Base-by-base conservation (phyloP, 805 yeast genomes). In the Maudiozyma serrabonitensis region DNA sequence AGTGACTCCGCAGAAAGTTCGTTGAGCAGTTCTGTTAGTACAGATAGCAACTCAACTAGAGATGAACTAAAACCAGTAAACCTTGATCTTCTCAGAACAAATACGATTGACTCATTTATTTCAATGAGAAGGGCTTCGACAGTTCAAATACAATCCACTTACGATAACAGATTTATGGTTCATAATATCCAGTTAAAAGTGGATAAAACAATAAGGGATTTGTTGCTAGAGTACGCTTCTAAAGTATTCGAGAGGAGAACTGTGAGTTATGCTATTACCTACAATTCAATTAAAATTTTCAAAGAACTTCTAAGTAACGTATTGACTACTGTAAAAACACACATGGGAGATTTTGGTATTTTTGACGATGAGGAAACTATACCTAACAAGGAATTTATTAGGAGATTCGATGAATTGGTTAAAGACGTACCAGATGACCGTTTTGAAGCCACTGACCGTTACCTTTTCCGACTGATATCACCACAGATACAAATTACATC, bases 401-500 rank as follows among this genome's bases (percentile, higher is more conserved):
- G 71, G 15, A 63, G 68, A 0, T 80, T 80, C 55, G 76, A 77
- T 28, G 72, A 70, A 1, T 70, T 76, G 25, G 62, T 81, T 37
- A 66, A 76, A 49, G 62, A 66, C 11, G 69, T 76, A 2, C 57
- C 66, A 8, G 63, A 66, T 39, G 66, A 67, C 0, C 67, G 66
- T 3, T 68, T 68, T 19, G 71, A 74, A 38, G 76, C 77, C 46
- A 63, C 68, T 7, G 76, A 78, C 54, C 75, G 78, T 47, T 79
- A 73, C 57, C 67, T 80, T 50, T 62, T 82, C 43, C 75, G 76
- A 53, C 66, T 82, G 41, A 71, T 77, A 6, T 76, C 80, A 43
- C 86, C 87, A 0, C 88, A 82, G 57, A 70, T 81, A 13, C 87
- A 81, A 55, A 57, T 79, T 23, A 68, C 71, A 11, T 72, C 79